A percentile compares a stretch with the other conserved stretches of the same genome.
These are phyloP conservation scores for Umbelopsis sp. DNA, from an alignment of 192 early-diverging fungal genomes.

Conservation along the genomic window DNA sequence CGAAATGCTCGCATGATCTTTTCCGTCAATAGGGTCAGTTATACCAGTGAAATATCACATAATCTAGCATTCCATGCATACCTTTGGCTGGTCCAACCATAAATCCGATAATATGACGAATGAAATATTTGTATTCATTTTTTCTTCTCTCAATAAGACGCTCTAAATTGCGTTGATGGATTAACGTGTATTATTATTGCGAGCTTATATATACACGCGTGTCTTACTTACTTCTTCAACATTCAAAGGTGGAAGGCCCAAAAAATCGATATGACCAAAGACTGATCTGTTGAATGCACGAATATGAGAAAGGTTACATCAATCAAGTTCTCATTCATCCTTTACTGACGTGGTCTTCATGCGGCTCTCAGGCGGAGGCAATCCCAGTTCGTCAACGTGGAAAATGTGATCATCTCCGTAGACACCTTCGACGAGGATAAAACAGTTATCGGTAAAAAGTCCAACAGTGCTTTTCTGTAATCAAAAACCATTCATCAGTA, in stretches of 20 bases:
- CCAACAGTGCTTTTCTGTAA: slow-evolving; percentile 46
- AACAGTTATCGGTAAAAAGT: slow-evolving; percentile 82
- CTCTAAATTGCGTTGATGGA: neutral
- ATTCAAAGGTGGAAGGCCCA: slow-evolving; percentile 52
- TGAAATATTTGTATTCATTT: slow-evolving; percentile 53
- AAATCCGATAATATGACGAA: slow-evolving; percentile 87
- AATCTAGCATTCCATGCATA: slow-evolving; percentile 21
- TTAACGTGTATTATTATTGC: neutral
- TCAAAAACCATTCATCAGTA: slow-evolving; percentile 42
- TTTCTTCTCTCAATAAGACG: slow-evolving; percentile 39
- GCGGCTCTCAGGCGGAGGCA: slow-evolving; percentile 74
- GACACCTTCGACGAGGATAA: slow-evolving; percentile 84
- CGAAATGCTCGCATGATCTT: slow-evolving; percentile 73
- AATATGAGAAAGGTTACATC: neutral
- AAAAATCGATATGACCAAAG: slow-evolving; percentile 58
- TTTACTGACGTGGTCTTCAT: slow-evolving; percentile 42
- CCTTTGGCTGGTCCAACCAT: slow-evolving; percentile 82
- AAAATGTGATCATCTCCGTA: slow-evolving; percentile 74
- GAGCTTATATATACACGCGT: neutral
- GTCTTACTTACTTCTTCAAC: slow-evolving; percentile 48
- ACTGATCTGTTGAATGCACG: slow-evolving; percentile 32
- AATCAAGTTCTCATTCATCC: neutral
- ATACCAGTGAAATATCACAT: neutral
- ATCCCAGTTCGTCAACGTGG: slow-evolving; percentile 67
- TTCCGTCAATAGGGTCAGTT: neutral